These are phyloP conservation scores for cucumber (Cucumis sativus) DNA, from an alignment of 306 rosid genomes.

Conservation along the genomic window Cucumber_9930_V3 NC_026659.2:20476501-20477000, in stretches of 20 bases:
- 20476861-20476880: too few relatives aligned
- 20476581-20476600: slow-evolving; percentile 83
- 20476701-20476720: too few relatives aligned
- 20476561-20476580: slow-evolving; percentile 81
- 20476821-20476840: too few relatives aligned
- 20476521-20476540: slow-evolving; percentile 78
- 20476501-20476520: slow-evolving; percentile 48
- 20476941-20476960: slow-evolving; percentile 20
- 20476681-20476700: too few relatives aligned
- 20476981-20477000: slow-evolving; percentile 11
- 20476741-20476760: too few relatives aligned
- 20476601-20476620: slow-evolving; percentile 96
- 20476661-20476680: too few relatives aligned
- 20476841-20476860: too few relatives aligned
- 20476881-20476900: neutral
- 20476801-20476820: too few relatives aligned
- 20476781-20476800: too few relatives aligned
- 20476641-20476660: too few relatives aligned
- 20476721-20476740: too few relatives aligned
- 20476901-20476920: slow-evolving; percentile 31
- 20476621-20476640: slow-evolving; percentile 1
- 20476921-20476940: slow-evolving; percentile 24
- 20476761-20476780: too few relatives aligned
- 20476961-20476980: slow-evolving; percentile 35
- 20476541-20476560: slow-evolving; percentile 49